phyloP scores from a whole-genome alignment of 768 basidiomycete genomes.

The Hericium coralloides region DNA sequence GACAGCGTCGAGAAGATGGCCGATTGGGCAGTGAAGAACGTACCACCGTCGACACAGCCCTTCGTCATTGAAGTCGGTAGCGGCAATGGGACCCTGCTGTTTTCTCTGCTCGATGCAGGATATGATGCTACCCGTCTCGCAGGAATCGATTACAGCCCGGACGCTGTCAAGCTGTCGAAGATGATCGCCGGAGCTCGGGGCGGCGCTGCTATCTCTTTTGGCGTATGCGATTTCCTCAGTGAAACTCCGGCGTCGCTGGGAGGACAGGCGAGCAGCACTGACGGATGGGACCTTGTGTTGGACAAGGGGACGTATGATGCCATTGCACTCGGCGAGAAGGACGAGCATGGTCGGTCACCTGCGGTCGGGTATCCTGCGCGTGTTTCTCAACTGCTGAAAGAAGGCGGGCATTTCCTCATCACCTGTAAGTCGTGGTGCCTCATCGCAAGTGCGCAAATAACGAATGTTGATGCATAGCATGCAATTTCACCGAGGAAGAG shows the following conservation, averaged over 20 bases:
- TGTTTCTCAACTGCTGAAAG: slow-evolving; percentile 46
- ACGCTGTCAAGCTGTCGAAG: slow-evolving; percentile 55
- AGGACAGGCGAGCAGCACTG: slow-evolving; percentile 13
- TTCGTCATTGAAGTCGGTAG: slow-evolving; percentile 68
- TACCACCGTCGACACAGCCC: slow-evolving; percentile 39
- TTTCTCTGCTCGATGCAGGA: slow-evolving; percentile 60
- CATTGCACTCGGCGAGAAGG: slow-evolving; percentile 62
- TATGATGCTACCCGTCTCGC: slow-evolving; percentile 43
- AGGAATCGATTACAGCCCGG: slow-evolving; percentile 74
- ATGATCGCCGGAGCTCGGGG: slow-evolving; percentile 42
- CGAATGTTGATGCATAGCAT: slow-evolving; percentile 27
- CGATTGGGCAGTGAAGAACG: slow-evolving; percentile 52
- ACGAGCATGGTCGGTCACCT: slow-evolving; percentile 42
- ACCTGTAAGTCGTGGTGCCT: slow-evolving; percentile 49
- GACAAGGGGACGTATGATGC: slow-evolving; percentile 92
- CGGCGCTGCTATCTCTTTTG: slow-evolving; percentile 39
- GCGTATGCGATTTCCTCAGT: slow-evolving; percentile 54
- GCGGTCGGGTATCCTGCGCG: slow-evolving; percentile 52
- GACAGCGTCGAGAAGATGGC: slow-evolving; percentile 76
- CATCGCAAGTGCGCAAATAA: background rate
- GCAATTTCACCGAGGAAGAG: slow-evolving; percentile 81
- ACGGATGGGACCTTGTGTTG: slow-evolving; percentile 62
- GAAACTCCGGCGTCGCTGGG: slow-evolving; percentile 35
- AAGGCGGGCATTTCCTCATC: slow-evolving; percentile 66
- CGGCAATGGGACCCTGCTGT: slow-evolving; percentile 71